Percentiles rank a stretch among this genome's conserved stretches.
phyloP scores from a whole-genome alignment of 148 eudicot genomes.

The Spergularia marina region DNA sequence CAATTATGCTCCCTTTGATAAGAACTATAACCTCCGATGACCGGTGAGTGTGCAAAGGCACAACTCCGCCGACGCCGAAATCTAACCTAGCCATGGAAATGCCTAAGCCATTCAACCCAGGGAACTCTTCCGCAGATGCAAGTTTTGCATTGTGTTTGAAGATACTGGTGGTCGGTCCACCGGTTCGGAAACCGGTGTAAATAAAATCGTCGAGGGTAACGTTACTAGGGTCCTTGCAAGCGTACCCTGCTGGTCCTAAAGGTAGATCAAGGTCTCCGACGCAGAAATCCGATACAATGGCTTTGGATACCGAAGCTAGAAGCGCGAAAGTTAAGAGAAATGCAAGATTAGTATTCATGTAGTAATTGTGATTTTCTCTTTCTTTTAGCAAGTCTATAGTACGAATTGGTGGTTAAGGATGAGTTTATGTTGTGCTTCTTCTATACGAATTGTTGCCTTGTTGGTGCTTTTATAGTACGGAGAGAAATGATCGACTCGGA shows the following conservation, averaged over 20 bases:
- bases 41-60: conserved; percentile 14
- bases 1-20: conserved; percentile 9
- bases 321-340: conserved; percentile 1
- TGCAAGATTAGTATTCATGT: background rate
- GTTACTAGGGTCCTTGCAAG: conserved; percentile 9
- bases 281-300: conserved; percentile 1
- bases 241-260: background rate
- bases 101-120: conserved; percentile 20
- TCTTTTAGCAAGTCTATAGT: too few relatives aligned
- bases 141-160: conserved; percentile 1
- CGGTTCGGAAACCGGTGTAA: conserved; percentile 9
- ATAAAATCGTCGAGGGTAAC: conserved; percentile 9
- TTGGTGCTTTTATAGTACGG: too few relatives aligned
- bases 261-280: background rate
- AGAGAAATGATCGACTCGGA: too few relatives aligned
- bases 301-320: background rate
- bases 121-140: background rate
- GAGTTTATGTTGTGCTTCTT: too few relatives aligned
- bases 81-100: conserved; percentile 16
- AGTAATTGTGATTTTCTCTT: too few relatives aligned
- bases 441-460: too few relatives aligned
- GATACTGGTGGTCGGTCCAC: background rate
- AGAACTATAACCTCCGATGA: conserved; percentile 13
- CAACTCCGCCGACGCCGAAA: conserved; percentile 10
- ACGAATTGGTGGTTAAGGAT: too few relatives aligned